Base-by-base conservation (phyloP, 2,329 filamentous ascomycete genomes). In the Grosmannia serpens region DNA sequence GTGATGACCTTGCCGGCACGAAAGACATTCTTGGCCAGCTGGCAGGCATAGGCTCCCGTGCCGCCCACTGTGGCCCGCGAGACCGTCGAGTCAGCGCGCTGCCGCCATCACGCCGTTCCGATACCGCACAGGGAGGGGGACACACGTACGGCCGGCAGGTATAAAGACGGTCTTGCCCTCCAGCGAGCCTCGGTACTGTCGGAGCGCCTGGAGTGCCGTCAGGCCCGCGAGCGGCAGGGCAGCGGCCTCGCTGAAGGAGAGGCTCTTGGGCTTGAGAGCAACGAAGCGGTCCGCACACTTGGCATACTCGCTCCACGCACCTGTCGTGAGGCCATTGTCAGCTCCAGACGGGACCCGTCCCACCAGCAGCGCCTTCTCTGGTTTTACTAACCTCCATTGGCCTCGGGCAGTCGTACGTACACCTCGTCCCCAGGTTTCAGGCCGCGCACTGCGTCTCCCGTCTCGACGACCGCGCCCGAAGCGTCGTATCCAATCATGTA, bases 21-120 rank as follows among this genome's bases (percentile, higher is more conserved):
- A 9, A 54, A 54, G 22, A 54, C 53, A 35, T 54, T 54, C 24
- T 54, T 54, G 33, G 53, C 53, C 53, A 54, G 35, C 24, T 54
- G 53, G 24, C 53, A 54, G 4, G 33, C 53, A n/a, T 54, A 54
- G 22, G 53, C 33, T 17, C 35, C 53, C 10, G 53, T 54, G n/a
- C 53, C 53, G 35, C 53, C 35, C 22, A 54, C 53, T 54, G n/a
- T 20, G 13, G n/a, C 38, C 20, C 9, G 38, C 20, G 38, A n/a
- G 24, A 38, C 15, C n/a, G 22, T 24, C 20, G n/a, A 53, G 51
- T 53, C n/a, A 35, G 29, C 31, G 20, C 27, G 6, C 8, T 51
- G 24, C 10, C n/a, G n/a, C 6, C 27, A 20, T 13, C 15, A 31
- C 20, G 27, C 26, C n/a, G 20, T 26, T 26, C 22, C 20, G 17